phyloP scores from a whole-genome alignment of 768 basidiomycete genomes.

The Podaxis carcinomalis region DNA sequence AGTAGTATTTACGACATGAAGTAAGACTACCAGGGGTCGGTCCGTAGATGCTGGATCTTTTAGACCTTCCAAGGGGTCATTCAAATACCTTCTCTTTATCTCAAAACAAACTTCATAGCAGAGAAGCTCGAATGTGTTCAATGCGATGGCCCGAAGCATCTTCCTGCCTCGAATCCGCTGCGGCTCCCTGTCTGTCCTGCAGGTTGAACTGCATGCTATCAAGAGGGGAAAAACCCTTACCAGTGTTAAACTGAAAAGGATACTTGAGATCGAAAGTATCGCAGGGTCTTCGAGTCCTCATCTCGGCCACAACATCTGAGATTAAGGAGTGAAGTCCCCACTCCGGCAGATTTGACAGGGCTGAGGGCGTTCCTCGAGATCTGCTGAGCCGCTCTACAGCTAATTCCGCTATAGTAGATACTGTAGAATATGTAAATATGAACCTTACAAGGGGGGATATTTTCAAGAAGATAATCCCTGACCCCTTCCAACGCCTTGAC shows the following conservation, averaged over 20 bases:
- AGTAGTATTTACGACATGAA: not conserved
- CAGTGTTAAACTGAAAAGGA: not conserved
- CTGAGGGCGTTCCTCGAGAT: not conserved
- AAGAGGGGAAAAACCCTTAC: not conserved
- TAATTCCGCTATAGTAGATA: not conserved
- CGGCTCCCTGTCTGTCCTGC: not conserved
- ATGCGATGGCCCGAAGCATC: conserved; percentile 3
- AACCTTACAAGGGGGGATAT: not conserved
- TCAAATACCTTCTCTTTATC: not conserved
- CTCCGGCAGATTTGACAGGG: not conserved
- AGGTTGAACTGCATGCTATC: not conserved
- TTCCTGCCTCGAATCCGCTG: not conserved
- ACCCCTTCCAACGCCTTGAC: not conserved
- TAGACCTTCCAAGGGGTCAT: not conserved
- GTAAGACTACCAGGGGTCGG: not conserved
- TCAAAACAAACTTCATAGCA: conserved; percentile 7
- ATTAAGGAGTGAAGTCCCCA: not conserved
- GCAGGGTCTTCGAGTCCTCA: not conserved
- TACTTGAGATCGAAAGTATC: not conserved
- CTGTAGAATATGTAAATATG: not conserved
- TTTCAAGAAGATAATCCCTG: not conserved
- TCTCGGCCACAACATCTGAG: not conserved
- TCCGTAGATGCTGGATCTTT: not conserved
- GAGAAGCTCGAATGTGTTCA: not conserved
- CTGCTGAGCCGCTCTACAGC: conserved; percentile 1